phyloP scores from a whole-genome alignment of 495 filamentous ascomycete species.

The Penicillium arizonense region DNA sequence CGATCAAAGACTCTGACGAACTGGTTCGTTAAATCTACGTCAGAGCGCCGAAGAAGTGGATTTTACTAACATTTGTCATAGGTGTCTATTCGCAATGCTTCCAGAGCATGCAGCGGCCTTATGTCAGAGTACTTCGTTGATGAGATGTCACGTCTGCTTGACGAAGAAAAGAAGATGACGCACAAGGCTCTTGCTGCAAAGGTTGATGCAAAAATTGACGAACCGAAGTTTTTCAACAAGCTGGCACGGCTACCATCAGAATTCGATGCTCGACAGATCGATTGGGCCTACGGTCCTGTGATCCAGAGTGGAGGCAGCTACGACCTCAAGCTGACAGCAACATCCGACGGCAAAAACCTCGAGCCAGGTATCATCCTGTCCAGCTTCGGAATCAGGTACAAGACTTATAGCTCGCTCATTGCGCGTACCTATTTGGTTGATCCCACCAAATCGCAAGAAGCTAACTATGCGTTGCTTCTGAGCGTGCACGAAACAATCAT shows the following conservation, averaged over 20 bases:
- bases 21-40: constrained; percentile 49
- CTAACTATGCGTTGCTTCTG: constrained; percentile 90
- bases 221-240: constrained; percentile 87
- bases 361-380: constrained; percentile 91
- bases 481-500: constrained; percentile 81
- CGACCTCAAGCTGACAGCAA: constrained; percentile 75
- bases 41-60: not conserved
- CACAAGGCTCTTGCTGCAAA: constrained; percentile 80
- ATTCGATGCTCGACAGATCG: constrained; percentile 87
- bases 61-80: constrained; percentile 21
- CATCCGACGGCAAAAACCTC: constrained; percentile 78
- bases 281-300: constrained; percentile 90
- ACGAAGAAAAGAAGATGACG: constrained; percentile 94
- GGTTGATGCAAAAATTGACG: constrained; percentile 86
- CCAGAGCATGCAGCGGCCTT: constrained; percentile 85
- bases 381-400: constrained; percentile 88
- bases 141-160: constrained; percentile 92
- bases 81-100: constrained; percentile 89
- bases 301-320: constrained; percentile 95
- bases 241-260: constrained; percentile 76
- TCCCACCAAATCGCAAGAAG: constrained; percentile 91
- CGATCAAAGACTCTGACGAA: constrained; percentile 96
- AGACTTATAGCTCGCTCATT: constrained; percentile 87
- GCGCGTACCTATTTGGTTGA: constrained; percentile 94
- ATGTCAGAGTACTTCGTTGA: constrained; percentile 95